Conservation (phyloP, 2,329 filamentous ascomycete species). For the Ophiostoma triangulosporum region DNA sequence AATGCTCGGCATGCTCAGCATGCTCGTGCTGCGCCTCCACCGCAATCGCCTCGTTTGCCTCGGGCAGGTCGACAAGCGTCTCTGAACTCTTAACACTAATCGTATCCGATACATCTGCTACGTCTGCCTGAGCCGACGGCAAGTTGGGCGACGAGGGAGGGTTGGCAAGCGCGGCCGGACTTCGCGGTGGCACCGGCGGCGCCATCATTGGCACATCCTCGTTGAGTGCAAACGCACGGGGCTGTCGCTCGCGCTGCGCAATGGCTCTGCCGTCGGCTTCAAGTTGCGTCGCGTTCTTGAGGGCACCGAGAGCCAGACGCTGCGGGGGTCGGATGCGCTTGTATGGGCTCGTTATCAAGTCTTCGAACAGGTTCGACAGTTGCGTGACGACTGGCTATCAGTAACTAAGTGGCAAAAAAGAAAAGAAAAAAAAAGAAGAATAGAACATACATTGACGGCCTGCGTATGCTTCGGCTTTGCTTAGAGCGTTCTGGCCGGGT, state of each 20-base stretch:
- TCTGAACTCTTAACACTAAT: slow-evolving; percentile 36
- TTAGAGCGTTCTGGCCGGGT: slow-evolving; percentile 22
- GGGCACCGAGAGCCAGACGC: slow-evolving; percentile 65
- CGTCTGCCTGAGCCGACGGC: slow-evolving; percentile 14
- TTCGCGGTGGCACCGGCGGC: slow-evolving; percentile 19
- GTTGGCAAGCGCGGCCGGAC: neutral
- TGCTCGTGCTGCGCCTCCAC: neutral
- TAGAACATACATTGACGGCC: slow-evolving; percentile 51
- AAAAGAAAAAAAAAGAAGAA: neutral
- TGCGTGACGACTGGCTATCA: slow-evolving; percentile 52
- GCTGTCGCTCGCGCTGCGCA: neutral
- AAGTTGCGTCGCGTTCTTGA: slow-evolving; percentile 30
- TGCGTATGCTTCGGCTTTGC: slow-evolving; percentile 18
- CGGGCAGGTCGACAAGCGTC: slow-evolving; percentile 33
- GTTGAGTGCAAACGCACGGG: neutral
- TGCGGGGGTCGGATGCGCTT: slow-evolving; percentile 57
- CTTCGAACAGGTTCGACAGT: slow-evolving; percentile 54
- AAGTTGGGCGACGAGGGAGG: neutral
- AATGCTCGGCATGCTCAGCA: neutral
- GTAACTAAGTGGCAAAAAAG: neutral
- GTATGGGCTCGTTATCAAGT: slow-evolving; percentile 50
- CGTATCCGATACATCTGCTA: slow-evolving; percentile 24
- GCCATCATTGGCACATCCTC: slow-evolving; percentile 14
- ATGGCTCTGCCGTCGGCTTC: slow-evolving; percentile 10
- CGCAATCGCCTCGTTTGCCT: neutral